These are phyloP conservation scores for Alternaria postmessia DNA, from an alignment of 2,329 filamentous ascomycete species.

Conservation along the genomic window DNA sequence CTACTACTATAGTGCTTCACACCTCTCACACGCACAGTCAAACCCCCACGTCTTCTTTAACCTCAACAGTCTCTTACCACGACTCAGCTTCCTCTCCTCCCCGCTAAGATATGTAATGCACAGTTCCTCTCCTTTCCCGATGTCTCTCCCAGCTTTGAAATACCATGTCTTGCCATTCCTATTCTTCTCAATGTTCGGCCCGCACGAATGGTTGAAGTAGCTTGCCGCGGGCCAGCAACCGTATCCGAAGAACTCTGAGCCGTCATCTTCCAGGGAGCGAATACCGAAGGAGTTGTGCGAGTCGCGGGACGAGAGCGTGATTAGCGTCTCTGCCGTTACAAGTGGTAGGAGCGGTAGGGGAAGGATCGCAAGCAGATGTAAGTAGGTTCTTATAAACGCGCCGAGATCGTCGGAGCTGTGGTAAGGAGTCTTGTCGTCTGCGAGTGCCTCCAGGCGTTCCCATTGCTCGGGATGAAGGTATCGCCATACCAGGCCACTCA, in stretches of 20 bases:
- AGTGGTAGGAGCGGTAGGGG: conserved; percentile 46
- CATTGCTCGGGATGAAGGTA: conserved; percentile 42
- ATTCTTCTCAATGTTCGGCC: conserved; percentile 54
- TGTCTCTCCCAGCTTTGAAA: conserved; percentile 49
- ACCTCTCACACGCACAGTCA: conserved; percentile 54
- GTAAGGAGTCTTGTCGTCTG: conserved; percentile 54
- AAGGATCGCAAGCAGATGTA: conserved; percentile 54
- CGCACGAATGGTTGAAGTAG: conserved; percentile 60
- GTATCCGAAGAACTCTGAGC: conserved; percentile 59
- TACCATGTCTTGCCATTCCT: conserved; percentile 53
- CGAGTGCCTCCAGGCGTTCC: conserved; percentile 49
- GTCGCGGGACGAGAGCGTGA: conserved; percentile 50
- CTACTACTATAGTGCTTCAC: conserved; percentile 31
- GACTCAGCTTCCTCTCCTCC: conserved; percentile 53
- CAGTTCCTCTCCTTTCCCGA: conserved; percentile 53
- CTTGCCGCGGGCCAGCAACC: conserved; percentile 57
- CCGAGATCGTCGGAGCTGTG: conserved; percentile 51
- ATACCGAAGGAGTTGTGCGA: conserved; percentile 60
- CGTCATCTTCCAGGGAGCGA: conserved; percentile 54
- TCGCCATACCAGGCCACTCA: conserved; percentile 51
- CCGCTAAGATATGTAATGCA: conserved; percentile 60
- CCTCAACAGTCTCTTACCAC: conserved; percentile 47
- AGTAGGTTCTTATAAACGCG: conserved; percentile 51
- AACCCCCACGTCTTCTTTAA: conserved; percentile 57
- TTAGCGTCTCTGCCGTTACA: conserved; percentile 47